Percentiles rank a stretch among this genome's conserved stretches.
These are phyloP conservation scores for Calocybe indica DNA, from an alignment of 768 basidiomycete species.

Conservation along the genomic window DNA sequence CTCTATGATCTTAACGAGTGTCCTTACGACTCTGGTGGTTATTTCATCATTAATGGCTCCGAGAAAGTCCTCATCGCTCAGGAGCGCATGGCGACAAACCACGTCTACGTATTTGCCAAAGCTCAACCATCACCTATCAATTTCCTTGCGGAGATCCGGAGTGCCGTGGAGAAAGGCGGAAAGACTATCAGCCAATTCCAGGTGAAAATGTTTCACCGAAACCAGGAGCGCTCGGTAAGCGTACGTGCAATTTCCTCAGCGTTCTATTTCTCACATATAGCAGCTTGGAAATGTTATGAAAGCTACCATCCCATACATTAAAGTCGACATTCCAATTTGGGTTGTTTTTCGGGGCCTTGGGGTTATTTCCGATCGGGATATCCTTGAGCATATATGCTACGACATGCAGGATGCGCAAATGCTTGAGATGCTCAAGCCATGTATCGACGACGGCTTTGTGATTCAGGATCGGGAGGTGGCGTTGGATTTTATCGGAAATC, in stretches of 20 bases:
- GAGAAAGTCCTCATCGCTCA: conserved; percentile 99
- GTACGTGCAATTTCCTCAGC: conserved; percentile 4
- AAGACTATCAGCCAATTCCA: conserved; percentile 98
- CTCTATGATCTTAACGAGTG: conserved; percentile 94
- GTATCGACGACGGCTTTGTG: conserved; percentile 97
- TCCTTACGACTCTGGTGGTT: conserved; percentile 97
- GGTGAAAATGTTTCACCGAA: conserved; percentile 93
- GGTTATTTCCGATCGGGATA: conserved; percentile 95
- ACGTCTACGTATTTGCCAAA: conserved; percentile 98
- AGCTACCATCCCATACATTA: conserved; percentile 96
- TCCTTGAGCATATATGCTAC: conserved; percentile 97
- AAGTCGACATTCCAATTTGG: conserved; percentile 97
- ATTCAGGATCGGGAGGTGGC: conserved; percentile 97
- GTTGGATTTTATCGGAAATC: conserved; percentile 96
- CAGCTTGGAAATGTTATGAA: conserved; percentile 92
- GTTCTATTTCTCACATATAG: conserved; percentile 4
- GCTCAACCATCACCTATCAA: conserved; percentile 94
- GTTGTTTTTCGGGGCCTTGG: conserved; percentile 98
- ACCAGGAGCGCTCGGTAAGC: conserved; percentile 83
- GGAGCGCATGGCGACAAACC: conserved; percentile 99
- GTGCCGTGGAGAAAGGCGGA: conserved; percentile 95
- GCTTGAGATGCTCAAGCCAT: conserved; percentile 97
- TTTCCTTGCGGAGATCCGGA: conserved; percentile 95
- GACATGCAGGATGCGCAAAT: conserved; percentile 94
- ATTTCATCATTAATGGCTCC: conserved; percentile 99